Evolutionary conservation across 257 asterid genomes (phyloP).

Genomic region (Catharanthus roseus): DNA sequence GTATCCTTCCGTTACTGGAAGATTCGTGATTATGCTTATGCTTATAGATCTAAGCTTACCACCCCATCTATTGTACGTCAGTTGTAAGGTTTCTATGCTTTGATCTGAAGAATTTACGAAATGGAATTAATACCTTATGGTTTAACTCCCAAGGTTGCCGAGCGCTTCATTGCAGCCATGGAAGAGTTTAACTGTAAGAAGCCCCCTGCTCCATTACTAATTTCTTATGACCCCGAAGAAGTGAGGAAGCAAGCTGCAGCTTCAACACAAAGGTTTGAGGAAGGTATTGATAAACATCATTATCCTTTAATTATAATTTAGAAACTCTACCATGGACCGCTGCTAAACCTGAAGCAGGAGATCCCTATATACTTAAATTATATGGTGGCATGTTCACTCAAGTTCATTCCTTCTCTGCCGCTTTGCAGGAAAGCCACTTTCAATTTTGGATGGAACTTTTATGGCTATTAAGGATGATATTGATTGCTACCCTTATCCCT

Average conservation of each 20-base stretch:
- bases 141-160: conserved; percentile 61
- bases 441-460: conserved; percentile 89
- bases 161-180: conserved; percentile 75
- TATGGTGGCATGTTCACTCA: not conserved
- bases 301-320: not conserved
- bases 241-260: conserved; percentile 90
- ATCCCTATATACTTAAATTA: not conserved
- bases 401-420: conserved; percentile 21
- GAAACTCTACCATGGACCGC: not conserved
- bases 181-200: conserved; percentile 67
- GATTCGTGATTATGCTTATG: conserved; percentile 94
- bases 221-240: conserved; percentile 73
- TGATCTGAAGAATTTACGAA: conserved; percentile 5
- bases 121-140: conserved; percentile 10
- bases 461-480: conserved; percentile 97
- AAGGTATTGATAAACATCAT: conserved; percentile 38
- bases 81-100: conserved; percentile 14
- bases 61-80: conserved; percentile 77
- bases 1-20: conserved; percentile 85
- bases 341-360: not conserved
- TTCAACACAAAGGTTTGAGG: conserved; percentile 89
- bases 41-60: conserved; percentile 80
- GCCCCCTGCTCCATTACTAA: conserved; percentile 65
- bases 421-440: conserved; percentile 68
- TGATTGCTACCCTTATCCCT: conserved; percentile 78